Percentiles rank a stretch among this genome's conserved stretches.
Conservation (phyloP, 495 filamentous ascomycete species). For the Glonium stellatum region DNA sequence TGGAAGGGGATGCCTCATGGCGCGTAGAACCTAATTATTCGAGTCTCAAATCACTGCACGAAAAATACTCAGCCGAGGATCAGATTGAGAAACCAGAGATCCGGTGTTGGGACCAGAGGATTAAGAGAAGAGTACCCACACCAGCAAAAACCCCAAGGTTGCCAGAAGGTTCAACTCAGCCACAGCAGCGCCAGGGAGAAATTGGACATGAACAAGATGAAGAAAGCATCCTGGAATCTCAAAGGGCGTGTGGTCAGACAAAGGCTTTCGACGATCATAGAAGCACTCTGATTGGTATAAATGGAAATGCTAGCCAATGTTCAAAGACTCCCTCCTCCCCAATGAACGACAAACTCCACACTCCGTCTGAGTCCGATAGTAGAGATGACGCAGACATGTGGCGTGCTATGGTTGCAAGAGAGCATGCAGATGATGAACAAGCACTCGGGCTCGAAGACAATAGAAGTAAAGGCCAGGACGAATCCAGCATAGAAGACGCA, state of each 20-base stretch:
- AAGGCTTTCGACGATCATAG: background rate
- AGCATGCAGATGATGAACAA: background rate
- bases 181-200: background rate
- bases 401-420: background rate
- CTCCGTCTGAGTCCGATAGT: background rate
- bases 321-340: background rate
- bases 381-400: conserved; percentile 1
- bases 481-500: background rate
- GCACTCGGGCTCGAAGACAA: background rate
- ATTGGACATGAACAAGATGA: background rate
- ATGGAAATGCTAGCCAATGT: background rate
- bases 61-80: background rate
- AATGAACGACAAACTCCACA: background rate
- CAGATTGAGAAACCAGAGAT: background rate
- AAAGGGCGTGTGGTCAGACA: background rate
- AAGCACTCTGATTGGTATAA: background rate
- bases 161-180: background rate
- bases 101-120: background rate
- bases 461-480: background rate
- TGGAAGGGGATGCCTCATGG: background rate
- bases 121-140: background rate
- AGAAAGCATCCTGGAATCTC: background rate
- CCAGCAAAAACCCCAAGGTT: background rate
- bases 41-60: background rate
- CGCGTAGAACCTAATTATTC: background rate